Base-by-base conservation (phyloP, 352 stramenopile species). In the Aphanomyces astaci region DNA sequence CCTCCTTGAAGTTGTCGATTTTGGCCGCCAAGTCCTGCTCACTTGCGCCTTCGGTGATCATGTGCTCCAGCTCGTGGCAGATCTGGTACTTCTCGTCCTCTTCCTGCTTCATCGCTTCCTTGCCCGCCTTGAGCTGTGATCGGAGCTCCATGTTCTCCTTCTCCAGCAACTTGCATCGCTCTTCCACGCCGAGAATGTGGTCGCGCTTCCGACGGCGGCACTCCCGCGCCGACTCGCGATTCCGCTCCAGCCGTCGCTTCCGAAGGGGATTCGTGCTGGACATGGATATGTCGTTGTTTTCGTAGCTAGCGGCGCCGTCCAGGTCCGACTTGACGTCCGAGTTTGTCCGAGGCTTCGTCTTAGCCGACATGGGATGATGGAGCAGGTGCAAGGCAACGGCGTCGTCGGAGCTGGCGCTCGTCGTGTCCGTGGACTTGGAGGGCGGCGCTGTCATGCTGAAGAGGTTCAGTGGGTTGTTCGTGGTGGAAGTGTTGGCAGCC, bases 1-100 rank as follows among this genome's bases (percentile, higher is more conserved):
- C 63, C 63, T 97, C 93, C 36, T 96, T 96, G 73, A 97, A 97
- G 72, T 97, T 97, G 78, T 98, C 89, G 51, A 98, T 97, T 75
- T 96, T 97, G 66, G 95, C 86, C 54, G 93, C 93, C 5, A 98
- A 83, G 63, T 93, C 87, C 36, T 86, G 87, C 75, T 96, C 92
- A 9, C 74, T 87, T 36, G 84, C 83, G 43, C 80, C 81, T 43
- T 81, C 73, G 72, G 89, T 74, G 64, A 94, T 90, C 86, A 94
- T 93, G 45, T 82, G 73, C 72, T 91, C 80, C 4, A 94, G 77
- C 66, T 93, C 82, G 63, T 92, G 79, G 63, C 81, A 91, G 64
- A 94, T 81, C 32, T 80, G 81, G 63, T 94, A 88, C 73, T 91
- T 94, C 66, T 93, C 88, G 32, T 88, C 82, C 64, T 93, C 81